phyloP scores from a whole-genome alignment of 306 rosid species.

The Lathyrus sativus region DNA sequence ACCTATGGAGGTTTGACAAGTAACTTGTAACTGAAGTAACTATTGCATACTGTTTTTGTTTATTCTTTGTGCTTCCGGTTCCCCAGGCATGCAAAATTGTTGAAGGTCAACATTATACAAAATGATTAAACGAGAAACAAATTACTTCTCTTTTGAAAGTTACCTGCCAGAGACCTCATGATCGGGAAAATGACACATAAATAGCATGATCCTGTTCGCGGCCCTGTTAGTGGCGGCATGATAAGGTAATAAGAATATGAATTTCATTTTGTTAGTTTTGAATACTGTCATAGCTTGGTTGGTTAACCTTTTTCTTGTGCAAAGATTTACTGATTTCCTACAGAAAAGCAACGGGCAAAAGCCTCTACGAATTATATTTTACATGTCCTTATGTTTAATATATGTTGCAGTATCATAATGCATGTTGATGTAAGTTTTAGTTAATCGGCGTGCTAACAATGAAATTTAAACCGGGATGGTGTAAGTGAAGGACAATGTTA shows the following conservation, averaged over 20 bases:
- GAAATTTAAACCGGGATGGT: too few relatives aligned
- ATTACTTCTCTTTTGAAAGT: constrained; percentile 87
- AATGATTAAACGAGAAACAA: constrained; percentile 91
- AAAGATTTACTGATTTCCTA: constrained; percentile 91
- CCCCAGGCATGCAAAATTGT: constrained; percentile 97
- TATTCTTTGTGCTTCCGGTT: constrained; percentile 30
- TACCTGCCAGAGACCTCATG: constrained; percentile 97
- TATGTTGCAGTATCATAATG: constrained; percentile 30
- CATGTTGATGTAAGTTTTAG: too few relatives aligned
- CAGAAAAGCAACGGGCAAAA: constrained; percentile 48
- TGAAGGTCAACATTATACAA: constrained; percentile 87
- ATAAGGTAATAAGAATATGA: constrained; percentile 52
- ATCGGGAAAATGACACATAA: constrained; percentile 93
- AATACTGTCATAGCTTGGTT: constrained; percentile 8
- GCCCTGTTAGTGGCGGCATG: constrained; percentile 86
- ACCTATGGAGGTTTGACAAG: constrained; percentile 83
- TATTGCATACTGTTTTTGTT: constrained; percentile 4
- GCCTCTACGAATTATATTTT: constrained; percentile 87
- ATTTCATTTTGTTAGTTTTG: background rate
- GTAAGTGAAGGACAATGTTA: too few relatives aligned
- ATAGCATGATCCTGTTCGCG: constrained; percentile 89
- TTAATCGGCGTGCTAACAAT: too few relatives aligned
- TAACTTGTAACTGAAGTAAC: constrained; percentile 23
- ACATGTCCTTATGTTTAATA: constrained; percentile 53
- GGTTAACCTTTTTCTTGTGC: constrained; percentile 19